Evolutionary conservation across 495 filamentous ascomycete species (phyloP), one percentile per base, ranked within the genome.

Genomic region (Xylaria sp.): DNA sequence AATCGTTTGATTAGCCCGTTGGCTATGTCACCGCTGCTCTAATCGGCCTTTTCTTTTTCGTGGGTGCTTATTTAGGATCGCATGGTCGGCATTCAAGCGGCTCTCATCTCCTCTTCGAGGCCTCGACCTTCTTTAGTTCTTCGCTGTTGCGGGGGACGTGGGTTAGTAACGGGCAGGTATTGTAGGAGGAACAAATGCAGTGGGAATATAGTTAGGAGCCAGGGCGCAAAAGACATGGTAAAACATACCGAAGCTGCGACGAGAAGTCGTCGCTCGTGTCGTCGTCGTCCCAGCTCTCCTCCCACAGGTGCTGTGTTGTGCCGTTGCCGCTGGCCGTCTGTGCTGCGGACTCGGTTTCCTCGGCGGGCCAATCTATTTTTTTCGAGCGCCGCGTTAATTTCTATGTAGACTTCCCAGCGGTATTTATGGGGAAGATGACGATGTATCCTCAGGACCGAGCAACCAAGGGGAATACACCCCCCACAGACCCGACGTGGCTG

Each of bases 281-380:
- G 80, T 99, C 96, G 76, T 99, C 96, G 82, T 99, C 96, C 96
- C 96, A 99, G 85, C 94, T 98, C 87, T 99, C 96, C 85, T 99
- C 96, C 96, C 96, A 99, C 69, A 99, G 83, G 85, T 98, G 93
- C 73, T 90, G 90, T 73, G 90, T 92, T 64, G 79, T 77, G 74
- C 77, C 73, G 65, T 85, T 85, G 66, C 83, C 83, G 59, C 52
- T 72, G 21, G 75, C 59, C 19, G 74, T 72, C 46, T 65, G 74
- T 70, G 76, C 71, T 41, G 91, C 89, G 59, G 93, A 90, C 80
- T 97, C 93, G 72, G 92, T 91, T 73, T 96, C 93, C 79, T 97
- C 93, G 75, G 92, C 87, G 55, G 89, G 83, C 94, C 94, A 98
- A 81, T 98, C 94, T 97, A 75, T 69, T 68, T 61, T 0, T 1